Conservation (phyloP, 805 yeast species). For the Hemisphaericaspora nanyangensis region DNA sequence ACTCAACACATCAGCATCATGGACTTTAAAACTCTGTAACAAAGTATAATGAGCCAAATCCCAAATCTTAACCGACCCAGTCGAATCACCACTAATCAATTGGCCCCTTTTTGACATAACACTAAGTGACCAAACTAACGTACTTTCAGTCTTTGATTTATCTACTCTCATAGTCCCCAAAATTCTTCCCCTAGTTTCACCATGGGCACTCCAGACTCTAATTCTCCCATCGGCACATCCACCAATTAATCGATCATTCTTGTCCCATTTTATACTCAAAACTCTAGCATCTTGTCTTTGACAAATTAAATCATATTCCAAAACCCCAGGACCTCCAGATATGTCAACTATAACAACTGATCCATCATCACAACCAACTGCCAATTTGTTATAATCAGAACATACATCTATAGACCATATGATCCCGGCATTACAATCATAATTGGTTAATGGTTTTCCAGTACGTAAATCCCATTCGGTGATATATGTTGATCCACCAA, state of each 20-base stretch:
- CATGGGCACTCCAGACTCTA: slow-evolving; percentile 66
- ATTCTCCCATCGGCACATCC: slow-evolving; percentile 96
- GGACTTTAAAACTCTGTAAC: slow-evolving; percentile 75
- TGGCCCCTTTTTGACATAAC: slow-evolving; percentile 63
- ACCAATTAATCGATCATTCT: slow-evolving; percentile 65
- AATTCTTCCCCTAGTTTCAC: slow-evolving; percentile 59
- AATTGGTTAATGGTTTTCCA: slow-evolving; percentile 68
- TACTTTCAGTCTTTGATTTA: slow-evolving; percentile 77
- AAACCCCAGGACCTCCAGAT: slow-evolving; percentile 79
- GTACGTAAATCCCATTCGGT: slow-evolving; percentile 89
- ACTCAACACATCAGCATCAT: slow-evolving; percentile 87
- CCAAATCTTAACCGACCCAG: slow-evolving; percentile 94
- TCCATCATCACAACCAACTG: slow-evolving; percentile 96
- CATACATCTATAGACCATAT: slow-evolving; percentile 84
- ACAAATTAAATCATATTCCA: slow-evolving; percentile 71
- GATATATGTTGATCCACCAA: slow-evolving; percentile 87
- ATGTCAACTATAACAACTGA: slow-evolving; percentile 78
- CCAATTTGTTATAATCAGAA: slow-evolving; percentile 56
- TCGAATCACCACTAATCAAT: slow-evolving; percentile 93
- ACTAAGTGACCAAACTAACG: slow-evolving; percentile 84
- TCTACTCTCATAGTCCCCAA: slow-evolving; percentile 87
- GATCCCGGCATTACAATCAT: slow-evolving; percentile 89
- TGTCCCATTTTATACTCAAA: slow-evolving; percentile 73
- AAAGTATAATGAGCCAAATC: slow-evolving; percentile 73
- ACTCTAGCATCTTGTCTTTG: slow-evolving; percentile 85